Conservation (phyloP, 169 alveolate species). For the Eimeria tenella region DNA sequence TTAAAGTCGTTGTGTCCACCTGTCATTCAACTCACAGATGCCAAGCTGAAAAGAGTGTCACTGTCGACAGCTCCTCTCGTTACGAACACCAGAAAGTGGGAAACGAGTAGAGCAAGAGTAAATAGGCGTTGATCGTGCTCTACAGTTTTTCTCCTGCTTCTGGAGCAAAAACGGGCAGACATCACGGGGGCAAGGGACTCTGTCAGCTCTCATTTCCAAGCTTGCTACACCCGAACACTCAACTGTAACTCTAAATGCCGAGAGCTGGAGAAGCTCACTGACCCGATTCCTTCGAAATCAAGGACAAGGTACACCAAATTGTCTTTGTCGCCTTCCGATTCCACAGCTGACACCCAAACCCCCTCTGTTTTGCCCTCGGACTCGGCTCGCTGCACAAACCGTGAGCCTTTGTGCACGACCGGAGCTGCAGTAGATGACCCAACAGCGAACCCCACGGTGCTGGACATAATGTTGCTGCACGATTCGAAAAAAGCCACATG, state of each 20-base stretch:
- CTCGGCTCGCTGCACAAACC: conserved; percentile 64
- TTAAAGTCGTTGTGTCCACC: too few species aligned
- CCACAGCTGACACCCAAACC: conserved; percentile 75
- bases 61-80: conserved; percentile 77
- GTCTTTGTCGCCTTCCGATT: conserved; percentile 58
- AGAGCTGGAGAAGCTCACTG: neutral
- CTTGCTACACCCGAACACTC: neutral
- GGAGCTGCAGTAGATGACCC: conserved; percentile 62
- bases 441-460: conserved; percentile 72
- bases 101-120: conserved; percentile 75
- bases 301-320: conserved; percentile 70
- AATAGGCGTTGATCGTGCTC: conserved; percentile 79
- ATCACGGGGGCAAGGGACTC: neutral
- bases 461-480: conserved; percentile 59
- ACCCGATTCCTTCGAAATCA: conserved; percentile 80
- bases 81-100: conserved; percentile 71
- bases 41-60: conserved; percentile 74
- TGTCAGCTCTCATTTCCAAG: too few species aligned
- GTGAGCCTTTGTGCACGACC: conserved; percentile 36
- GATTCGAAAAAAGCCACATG: neutral
- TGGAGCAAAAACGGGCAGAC: conserved; percentile 9
- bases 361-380: conserved; percentile 77
- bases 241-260: neutral
- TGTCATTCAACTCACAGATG: conserved; percentile 45
- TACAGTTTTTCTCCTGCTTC: conserved; percentile 74